Percentiles rank a stretch among this genome's conserved stretches.
Conservation (phyloP, 2,329 filamentous ascomycete species). For the Ciborinia camelliae region DNA sequence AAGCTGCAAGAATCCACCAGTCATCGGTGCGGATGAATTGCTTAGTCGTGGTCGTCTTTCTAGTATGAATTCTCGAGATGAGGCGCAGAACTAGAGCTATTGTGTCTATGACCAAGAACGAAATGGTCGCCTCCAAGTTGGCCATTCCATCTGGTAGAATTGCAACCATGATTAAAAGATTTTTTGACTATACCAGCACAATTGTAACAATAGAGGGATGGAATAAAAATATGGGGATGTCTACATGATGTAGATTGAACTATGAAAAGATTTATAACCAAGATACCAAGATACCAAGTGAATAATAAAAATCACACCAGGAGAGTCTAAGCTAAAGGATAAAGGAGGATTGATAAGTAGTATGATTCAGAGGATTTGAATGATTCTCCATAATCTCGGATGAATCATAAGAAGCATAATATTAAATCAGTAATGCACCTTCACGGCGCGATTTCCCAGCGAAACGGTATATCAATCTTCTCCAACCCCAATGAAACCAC, state of each 20-base stretch:
- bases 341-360: not conserved
- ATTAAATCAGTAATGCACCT: not conserved
- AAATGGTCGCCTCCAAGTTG: constrained; percentile 1
- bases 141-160: constrained; percentile 2
- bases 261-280: not conserved
- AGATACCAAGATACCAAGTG: too few relatives aligned
- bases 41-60: not conserved
- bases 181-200: not conserved
- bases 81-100: constrained; percentile 3
- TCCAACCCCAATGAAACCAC: not conserved
- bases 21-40: constrained; percentile 6
- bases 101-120: constrained; percentile 10
- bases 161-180: not conserved
- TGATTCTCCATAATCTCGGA: not conserved
- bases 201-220: not conserved
- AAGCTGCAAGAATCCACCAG: constrained; percentile 13
- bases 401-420: not conserved
- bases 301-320: constrained; percentile 6
- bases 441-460: not conserved
- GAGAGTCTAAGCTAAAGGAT: not conserved
- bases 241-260: constrained; percentile 1
- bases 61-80: constrained; percentile 7
- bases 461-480: not conserved
- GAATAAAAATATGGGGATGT: not conserved
- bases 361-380: not conserved